Percentiles rank a stretch among this genome's conserved stretches.
Conservation (phyloP, 2,329 filamentous ascomycete genomes). For the Lomentospora prolificans region DNA sequence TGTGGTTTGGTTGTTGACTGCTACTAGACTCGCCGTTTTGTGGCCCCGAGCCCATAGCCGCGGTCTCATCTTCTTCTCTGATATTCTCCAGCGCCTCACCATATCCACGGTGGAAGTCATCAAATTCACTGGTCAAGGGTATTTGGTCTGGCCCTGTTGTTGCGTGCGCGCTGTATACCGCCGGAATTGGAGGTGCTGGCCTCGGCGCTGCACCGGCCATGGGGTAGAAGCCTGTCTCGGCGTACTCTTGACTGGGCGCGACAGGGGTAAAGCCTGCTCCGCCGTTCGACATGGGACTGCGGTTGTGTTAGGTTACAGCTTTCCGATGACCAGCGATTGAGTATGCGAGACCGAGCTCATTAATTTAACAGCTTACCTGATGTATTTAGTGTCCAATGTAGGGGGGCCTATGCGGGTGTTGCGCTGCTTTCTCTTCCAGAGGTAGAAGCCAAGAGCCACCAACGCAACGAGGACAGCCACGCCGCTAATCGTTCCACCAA, state of each 20-base stretch:
- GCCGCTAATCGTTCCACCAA: slow-evolving; percentile 44
- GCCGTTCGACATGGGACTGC: slow-evolving; percentile 20
- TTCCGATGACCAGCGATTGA: neutral
- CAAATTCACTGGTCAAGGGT: slow-evolving; percentile 32
- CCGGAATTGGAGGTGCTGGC: slow-evolving; percentile 4
- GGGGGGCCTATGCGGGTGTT: slow-evolving; percentile 34
- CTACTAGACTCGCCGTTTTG: neutral
- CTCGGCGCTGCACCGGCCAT: slow-evolving; percentile 7
- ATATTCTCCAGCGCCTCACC: slow-evolving; percentile 28
- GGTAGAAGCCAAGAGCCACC: slow-evolving; percentile 30
- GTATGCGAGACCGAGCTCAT: neutral
- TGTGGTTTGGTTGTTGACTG: neutral
- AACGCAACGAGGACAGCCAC: slow-evolving; percentile 35
- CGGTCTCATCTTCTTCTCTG: slow-evolving; percentile 18
- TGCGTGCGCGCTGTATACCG: slow-evolving; percentile 10
- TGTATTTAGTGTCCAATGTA: slow-evolving; percentile 27
- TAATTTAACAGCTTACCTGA: slow-evolving; percentile 23
- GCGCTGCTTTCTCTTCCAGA: slow-evolving; percentile 31
- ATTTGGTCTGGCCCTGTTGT: slow-evolving; percentile 23
- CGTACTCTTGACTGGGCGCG: slow-evolving; percentile 9
- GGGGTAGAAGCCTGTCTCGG: slow-evolving; percentile 11
- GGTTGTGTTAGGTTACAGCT: slow-evolving; percentile 1
- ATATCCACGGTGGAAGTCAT: slow-evolving; percentile 35
- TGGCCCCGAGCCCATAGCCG: neutral
- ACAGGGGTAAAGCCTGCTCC: slow-evolving; percentile 18